Conservation (phyloP, 2,329 filamentous ascomycete species). For the Chaetomiaceae sp. region DNA sequence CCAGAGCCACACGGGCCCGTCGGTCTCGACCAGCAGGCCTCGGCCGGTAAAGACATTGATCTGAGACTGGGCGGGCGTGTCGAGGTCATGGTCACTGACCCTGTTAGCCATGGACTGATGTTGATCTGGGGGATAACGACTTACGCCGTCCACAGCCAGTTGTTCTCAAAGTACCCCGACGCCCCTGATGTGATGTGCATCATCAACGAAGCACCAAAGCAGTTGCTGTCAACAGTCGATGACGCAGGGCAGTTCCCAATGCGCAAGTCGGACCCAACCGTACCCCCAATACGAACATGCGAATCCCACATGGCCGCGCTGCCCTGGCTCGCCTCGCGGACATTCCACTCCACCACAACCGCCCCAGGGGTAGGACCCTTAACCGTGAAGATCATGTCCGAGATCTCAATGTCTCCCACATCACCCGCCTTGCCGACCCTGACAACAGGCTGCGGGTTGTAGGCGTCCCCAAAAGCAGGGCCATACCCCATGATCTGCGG, state of each 20-base stretch:
- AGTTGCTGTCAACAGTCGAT: conserved; percentile 61
- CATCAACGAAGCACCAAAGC: conserved; percentile 61
- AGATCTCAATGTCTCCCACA: conserved; percentile 76
- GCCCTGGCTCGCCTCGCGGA: conserved; percentile 63
- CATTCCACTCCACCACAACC: conserved; percentile 91
- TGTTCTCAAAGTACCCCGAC: neutral
- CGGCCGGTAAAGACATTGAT: no score
- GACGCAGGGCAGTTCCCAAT: conserved; percentile 41
- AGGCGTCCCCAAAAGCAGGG: conserved; percentile 63
- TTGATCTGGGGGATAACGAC: neutral
- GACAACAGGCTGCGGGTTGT: conserved; percentile 77
- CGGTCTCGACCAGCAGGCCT: neutral
- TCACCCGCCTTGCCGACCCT: conserved; percentile 76
- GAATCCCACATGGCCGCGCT: conserved; percentile 85
- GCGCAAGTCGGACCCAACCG: neutral
- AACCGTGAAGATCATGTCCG: conserved; percentile 79
- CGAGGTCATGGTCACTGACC: no score
- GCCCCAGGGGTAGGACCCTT: conserved; percentile 74
- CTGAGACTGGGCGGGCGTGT: no score
- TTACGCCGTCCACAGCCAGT: neutral
- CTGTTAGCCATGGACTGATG: no score
- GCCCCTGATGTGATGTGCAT: neutral
- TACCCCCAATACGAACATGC: conserved; percentile 87
- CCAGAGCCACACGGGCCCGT: no score
- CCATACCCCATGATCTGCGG: conserved; percentile 82